Evolutionary conservation across 345 rosid species (phyloP), one percentile per base, ranked within the genome.

Genomic region (Euclidium syriacum): DNA sequence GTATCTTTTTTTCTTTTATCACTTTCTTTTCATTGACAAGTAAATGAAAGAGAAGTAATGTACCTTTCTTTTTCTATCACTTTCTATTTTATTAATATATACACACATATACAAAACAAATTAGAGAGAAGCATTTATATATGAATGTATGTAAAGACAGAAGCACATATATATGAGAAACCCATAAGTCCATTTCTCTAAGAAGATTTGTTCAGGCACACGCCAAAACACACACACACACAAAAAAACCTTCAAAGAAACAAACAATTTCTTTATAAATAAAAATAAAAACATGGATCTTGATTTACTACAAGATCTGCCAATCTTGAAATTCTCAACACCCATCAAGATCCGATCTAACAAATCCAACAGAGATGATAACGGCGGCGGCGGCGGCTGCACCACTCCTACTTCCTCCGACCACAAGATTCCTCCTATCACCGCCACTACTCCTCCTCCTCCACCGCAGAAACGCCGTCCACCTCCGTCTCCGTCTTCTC

Each of bases 341-440:
- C 36, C 74, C 58, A 70, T 70, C 74, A 70, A 62, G 58, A 70
- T 55, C 58, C 63, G 38, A 55, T 47, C 74, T 58, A 68, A 17
- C 29, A 33, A 56, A 63, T 38, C 18, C 49, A 58, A 49, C 53
- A 60, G 11, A 24, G 62, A 69, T 19, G 73, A 61, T 19, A 18
- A 46, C 26, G 12, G 22, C 29, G 65, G 23, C 25, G 43, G 54
- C 25, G 67, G 73, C 22, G 58, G 74, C 44, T 70, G 69, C 64
- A 70, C 74, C 30, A 70, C 74, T 47, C 74, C 74, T 1, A 70
- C 69, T 39, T 70, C 74, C 19, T 62, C 74, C 52, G 74, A 70
- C 58, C 64, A 70, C 64, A 70, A 55, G 64, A 62, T 70, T 39
- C 74, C 74, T 47, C 69, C 58, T 4, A 27, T 52, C 52, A 55